These are phyloP conservation scores for Paecilomyces fulvus DNA, from an alignment of 2,329 filamentous ascomycete species.

Conservation along the genomic window DNA sequence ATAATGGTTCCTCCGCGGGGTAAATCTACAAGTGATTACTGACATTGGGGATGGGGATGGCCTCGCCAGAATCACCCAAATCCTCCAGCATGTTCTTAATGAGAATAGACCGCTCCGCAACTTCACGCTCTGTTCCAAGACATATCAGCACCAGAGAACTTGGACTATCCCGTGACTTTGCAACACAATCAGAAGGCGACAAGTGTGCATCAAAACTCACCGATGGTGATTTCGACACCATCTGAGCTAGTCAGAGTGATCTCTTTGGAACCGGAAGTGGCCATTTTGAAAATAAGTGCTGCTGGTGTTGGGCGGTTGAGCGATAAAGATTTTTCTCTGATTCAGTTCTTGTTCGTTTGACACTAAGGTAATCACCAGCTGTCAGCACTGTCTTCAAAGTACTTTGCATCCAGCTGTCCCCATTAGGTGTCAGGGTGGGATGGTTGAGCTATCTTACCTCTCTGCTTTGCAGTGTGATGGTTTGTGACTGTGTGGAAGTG, in stretches of 20 bases:
- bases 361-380: not conserved
- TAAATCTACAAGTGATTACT: conserved; percentile 5
- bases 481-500: not conserved
- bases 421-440: not conserved
- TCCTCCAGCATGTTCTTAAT: conserved; percentile 99
- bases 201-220: conserved; percentile 29
- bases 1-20: not conserved
- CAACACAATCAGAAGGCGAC: not conserved
- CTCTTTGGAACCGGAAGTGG: conserved; percentile 12
- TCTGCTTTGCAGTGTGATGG: not conserved
- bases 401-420: not conserved
- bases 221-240: conserved; percentile 40
- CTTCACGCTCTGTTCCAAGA: conserved; percentile 59
- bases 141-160: conserved; percentile 14
- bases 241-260: conserved; percentile 46
- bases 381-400: not conserved
- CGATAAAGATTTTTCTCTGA: not conserved
- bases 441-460: not conserved
- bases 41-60: conserved; percentile 63
- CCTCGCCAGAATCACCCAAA: conserved; percentile 56
- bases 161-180: conserved; percentile 1
- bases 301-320: not conserved
- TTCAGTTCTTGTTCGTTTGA: not conserved
- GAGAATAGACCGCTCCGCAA: conserved; percentile 84
- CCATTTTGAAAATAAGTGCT: conserved; percentile 12